A percentile compares a stretch with the other conserved stretches of the same genome.
Conservation (phyloP, 2,329 filamentous ascomycete genomes). For the Knufia petricola region DNA sequence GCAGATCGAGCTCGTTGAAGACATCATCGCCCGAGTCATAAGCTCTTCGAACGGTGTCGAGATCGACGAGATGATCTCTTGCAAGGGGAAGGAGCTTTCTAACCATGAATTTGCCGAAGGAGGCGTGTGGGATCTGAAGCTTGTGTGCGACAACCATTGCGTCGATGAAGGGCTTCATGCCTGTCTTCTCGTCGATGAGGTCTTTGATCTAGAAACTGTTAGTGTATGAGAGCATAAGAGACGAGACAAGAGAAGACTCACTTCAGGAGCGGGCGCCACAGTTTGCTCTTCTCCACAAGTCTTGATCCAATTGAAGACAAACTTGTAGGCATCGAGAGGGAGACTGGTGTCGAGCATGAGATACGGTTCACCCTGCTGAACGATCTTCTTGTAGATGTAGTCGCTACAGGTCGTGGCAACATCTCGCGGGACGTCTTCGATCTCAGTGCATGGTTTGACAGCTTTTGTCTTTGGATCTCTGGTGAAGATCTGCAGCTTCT, state of each 20-base stretch:
- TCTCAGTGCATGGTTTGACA: not conserved
- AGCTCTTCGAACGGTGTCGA: slow-evolving; percentile 2
- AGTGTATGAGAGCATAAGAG: not conserved
- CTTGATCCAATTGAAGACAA: slow-evolving; percentile 9
- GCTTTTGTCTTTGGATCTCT: not conserved
- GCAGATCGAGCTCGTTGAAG: not conserved
- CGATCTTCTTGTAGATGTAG: not conserved
- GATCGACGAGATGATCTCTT: not conserved
- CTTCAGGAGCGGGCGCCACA: not conserved
- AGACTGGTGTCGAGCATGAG: not conserved
- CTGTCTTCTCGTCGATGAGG: not conserved
- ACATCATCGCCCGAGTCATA: not conserved
- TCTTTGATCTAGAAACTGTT: not conserved
- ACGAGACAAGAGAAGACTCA: not conserved
- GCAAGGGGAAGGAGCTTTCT: not conserved
- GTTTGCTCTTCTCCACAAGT: not conserved
- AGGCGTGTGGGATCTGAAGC: slow-evolving; percentile 4
- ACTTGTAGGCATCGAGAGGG: slow-evolving; percentile 1
- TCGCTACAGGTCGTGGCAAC: slow-evolving; percentile 5
- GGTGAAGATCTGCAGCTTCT: not conserved
- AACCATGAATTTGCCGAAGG: slow-evolving; percentile 5
- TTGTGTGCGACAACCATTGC: slow-evolving; percentile 3
- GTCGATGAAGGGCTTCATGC: not conserved
- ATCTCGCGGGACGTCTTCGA: slow-evolving; percentile 4
- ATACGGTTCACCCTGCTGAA: not conserved